These are phyloP conservation scores for Blastomyces percursus DNA, from an alignment of 2,329 filamentous ascomycete genomes.

Conservation along the genomic window DNA sequence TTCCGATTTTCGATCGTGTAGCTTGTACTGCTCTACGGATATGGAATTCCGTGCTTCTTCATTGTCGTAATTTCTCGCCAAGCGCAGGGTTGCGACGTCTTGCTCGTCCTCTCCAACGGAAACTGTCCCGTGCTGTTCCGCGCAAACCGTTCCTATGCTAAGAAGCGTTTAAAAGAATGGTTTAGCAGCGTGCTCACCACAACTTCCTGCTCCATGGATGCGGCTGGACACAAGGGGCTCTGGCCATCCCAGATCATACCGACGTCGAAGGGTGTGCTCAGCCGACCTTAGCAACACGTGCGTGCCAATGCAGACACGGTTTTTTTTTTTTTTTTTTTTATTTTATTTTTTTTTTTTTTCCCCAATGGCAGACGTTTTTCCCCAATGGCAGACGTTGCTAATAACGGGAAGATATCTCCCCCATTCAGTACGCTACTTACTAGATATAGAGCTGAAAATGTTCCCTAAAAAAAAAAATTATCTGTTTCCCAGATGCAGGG, in stretches of 20 bases:
- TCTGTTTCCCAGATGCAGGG: no score
- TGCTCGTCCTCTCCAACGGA: conserved; percentile 7
- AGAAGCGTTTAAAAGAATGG: background rate
- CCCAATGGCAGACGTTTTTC: no score
- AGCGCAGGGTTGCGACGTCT: conserved; percentile 10
- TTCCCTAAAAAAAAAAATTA: no score
- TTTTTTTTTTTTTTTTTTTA: no score
- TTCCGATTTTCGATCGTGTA: background rate
- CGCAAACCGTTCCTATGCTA: background rate
- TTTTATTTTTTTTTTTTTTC: no score
- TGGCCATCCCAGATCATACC: background rate
- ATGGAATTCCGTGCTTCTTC: background rate
- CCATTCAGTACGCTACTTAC: no score
- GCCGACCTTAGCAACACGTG: background rate
- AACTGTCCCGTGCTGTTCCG: background rate
- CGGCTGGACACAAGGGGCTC: background rate
- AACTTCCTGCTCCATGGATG: background rate
- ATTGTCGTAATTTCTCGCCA: background rate
- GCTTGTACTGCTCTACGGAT: background rate
- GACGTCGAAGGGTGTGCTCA: no score
- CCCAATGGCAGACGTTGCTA: no score
- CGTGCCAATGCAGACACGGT: no score
- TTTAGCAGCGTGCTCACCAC: background rate
- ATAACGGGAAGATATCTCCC: no score
- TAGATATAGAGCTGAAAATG: no score